Conservation (phyloP, 352 stramenopile genomes). For the Phytopythium cucurbitacearum region DNA sequence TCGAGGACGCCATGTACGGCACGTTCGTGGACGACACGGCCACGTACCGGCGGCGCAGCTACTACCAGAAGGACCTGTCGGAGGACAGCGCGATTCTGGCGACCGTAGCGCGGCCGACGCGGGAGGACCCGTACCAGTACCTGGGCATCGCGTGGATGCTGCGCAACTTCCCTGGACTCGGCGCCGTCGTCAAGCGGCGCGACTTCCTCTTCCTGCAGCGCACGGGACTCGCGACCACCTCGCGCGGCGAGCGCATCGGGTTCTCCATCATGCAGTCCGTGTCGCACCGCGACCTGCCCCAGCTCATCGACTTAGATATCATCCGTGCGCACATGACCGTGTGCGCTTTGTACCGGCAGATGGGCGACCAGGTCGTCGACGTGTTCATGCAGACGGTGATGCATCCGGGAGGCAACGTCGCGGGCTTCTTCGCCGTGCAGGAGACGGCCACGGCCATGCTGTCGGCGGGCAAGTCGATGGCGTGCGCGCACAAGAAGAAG, state of each 20-base stretch:
- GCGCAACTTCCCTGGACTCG: conserved; percentile 23
- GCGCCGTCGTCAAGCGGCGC: conserved; percentile 22
- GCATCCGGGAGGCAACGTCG: conserved; percentile 26
- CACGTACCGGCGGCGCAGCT: conserved; percentile 22
- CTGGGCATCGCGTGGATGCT: conserved; percentile 45
- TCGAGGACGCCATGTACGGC: conserved; percentile 57
- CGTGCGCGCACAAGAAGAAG: conserved; percentile 49
- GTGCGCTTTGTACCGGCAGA: conserved; percentile 36
- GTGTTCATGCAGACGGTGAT: conserved; percentile 35
- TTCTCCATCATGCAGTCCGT: conserved; percentile 44
- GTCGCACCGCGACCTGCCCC: conserved; percentile 30
- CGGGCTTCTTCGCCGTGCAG: conserved; percentile 33
- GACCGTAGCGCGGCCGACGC: conserved; percentile 28
- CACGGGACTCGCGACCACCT: conserved; percentile 25
- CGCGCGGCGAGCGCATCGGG: conserved; percentile 39
- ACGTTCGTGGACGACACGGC: conserved; percentile 31
- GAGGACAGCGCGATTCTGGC: conserved; percentile 35
- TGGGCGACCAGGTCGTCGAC: conserved; percentile 30
- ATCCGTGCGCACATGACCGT: conserved; percentile 38
- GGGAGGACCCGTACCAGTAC: conserved; percentile 36
- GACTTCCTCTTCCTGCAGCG: conserved; percentile 36
- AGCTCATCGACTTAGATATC: conserved; percentile 26
- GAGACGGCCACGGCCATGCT: conserved; percentile 23
- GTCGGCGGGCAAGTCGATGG: conserved; percentile 22
- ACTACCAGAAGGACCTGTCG: conserved; percentile 28